A percentile compares a stretch with the other conserved stretches of the same genome.
These are phyloP conservation scores for Lanmaoa rubissima DNA, from an alignment of 768 basidiomycete genomes.

Conservation along the genomic window DNA sequence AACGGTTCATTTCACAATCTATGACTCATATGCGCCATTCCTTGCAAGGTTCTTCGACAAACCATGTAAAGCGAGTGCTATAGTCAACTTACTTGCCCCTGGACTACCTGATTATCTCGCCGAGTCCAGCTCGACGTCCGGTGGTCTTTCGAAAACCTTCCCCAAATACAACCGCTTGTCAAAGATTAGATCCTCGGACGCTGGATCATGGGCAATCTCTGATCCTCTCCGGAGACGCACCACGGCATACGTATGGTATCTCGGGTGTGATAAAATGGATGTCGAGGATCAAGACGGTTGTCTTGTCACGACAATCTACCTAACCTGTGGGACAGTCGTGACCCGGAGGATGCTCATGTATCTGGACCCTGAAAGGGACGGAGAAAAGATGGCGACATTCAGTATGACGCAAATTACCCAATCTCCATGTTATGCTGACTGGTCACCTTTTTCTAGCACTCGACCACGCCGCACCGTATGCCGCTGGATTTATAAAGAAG, in stretches of 20 bases:
- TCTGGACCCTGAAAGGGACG: conserved; percentile 5
- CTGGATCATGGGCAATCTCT: background rate
- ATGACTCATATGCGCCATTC: conserved; percentile 16
- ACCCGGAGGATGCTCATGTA: background rate
- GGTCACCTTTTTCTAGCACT: background rate
- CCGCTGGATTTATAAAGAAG: conserved; percentile 1
- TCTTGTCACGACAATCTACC: background rate
- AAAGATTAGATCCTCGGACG: background rate
- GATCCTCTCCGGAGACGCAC: conserved; percentile 6
- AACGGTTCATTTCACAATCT: conserved; percentile 14
- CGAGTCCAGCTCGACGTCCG: conserved; percentile 20
- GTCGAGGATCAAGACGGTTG: background rate
- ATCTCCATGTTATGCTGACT: background rate
- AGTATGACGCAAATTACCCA: background rate
- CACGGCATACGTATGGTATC: background rate
- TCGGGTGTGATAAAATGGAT: background rate
- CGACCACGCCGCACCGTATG: conserved; percentile 7
- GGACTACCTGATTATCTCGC: conserved; percentile 21
- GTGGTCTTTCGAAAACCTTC: conserved; percentile 13
- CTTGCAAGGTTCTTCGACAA: conserved; percentile 5
- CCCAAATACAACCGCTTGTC: conserved; percentile 4
- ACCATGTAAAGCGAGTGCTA: background rate
- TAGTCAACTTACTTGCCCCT: conserved; percentile 14
- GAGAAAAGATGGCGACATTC: conserved; percentile 10
- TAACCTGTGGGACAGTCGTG: background rate